A percentile compares a stretch with the other conserved stretches of the same genome.
phyloP scores from a whole-genome alignment of 192 early-diverging fungal species.

The Coemansia biformis region DNA sequence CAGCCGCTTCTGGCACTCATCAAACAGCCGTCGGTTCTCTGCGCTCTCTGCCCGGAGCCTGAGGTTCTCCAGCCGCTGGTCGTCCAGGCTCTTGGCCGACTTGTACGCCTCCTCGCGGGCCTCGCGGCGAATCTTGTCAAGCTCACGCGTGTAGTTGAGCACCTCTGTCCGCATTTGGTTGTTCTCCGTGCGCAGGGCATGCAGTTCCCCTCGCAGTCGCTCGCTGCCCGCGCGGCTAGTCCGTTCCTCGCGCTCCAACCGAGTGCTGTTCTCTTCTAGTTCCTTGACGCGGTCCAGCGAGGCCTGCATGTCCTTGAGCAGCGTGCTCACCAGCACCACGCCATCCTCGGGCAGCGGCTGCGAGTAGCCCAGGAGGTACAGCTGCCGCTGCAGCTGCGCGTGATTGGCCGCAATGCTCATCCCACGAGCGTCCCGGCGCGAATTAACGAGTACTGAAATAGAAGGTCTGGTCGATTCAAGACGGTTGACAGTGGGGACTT shows the following conservation, averaged over 20 bases:
- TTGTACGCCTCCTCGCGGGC: slow-evolving; percentile 22
- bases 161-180: slow-evolving; percentile 39
- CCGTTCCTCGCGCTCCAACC: slow-evolving; percentile 39
- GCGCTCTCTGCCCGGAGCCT: slow-evolving; percentile 24
- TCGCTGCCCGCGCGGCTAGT: slow-evolving; percentile 14
- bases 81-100: slow-evolving; percentile 17
- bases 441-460: neutral
- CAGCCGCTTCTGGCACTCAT: slow-evolving; percentile 20
- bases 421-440: too few species aligned
- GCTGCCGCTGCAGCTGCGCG: slow-evolving; percentile 39
- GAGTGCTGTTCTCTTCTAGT: slow-evolving; percentile 15
- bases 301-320: slow-evolving; percentile 43
- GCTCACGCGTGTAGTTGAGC: slow-evolving; percentile 25
- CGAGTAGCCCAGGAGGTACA: slow-evolving; percentile 45
- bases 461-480: too few species aligned
- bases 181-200: slow-evolving; percentile 38
- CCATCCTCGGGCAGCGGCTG: slow-evolving; percentile 29
- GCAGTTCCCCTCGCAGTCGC: slow-evolving; percentile 16
- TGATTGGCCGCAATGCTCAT: slow-evolving; percentile 28
- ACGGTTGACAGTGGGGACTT: too few species aligned
- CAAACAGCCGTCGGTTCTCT: slow-evolving; percentile 12
- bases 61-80: slow-evolving; percentile 32
- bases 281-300: slow-evolving; percentile 43
- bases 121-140: slow-evolving; percentile 21
- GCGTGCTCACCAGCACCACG: slow-evolving; percentile 17